phyloP scores from a whole-genome alignment of 1,284 basidiomycete genomes.

The Marasmius tenuissimus region DNA sequence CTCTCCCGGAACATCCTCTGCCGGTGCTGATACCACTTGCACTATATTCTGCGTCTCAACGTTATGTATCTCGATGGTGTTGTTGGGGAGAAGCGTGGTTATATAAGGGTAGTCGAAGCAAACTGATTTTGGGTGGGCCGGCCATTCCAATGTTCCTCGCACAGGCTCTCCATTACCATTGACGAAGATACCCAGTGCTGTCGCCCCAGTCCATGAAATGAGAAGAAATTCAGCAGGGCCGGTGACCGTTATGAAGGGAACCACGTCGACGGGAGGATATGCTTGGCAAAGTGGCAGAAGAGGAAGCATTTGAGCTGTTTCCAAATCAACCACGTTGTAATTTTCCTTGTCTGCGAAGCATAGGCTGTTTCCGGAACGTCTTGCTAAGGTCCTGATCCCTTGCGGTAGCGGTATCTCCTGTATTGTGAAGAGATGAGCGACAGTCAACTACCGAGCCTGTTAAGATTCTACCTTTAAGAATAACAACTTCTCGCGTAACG shows the following conservation, averaged over 20 bases:
- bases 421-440: background rate
- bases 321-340: constrained; percentile 81
- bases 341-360: constrained; percentile 73
- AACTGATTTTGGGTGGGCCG: constrained; percentile 72
- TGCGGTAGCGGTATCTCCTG: constrained; percentile 82
- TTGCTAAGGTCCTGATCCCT: constrained; percentile 56
- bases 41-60: constrained; percentile 73
- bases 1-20: constrained; percentile 21
- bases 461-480: constrained; percentile 54
- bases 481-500: constrained; percentile 57
- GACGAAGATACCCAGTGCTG: constrained; percentile 83
- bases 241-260: constrained; percentile 74
- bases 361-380: constrained; percentile 64
- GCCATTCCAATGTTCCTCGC: constrained; percentile 86
- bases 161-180: constrained; percentile 84
- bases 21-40: constrained; percentile 66
- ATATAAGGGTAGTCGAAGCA: constrained; percentile 83
- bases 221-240: constrained; percentile 78
- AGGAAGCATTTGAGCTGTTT: constrained; percentile 62
- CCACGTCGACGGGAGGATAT: constrained; percentile 35
- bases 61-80: constrained; percentile 80
- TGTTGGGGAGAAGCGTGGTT: constrained; percentile 75
- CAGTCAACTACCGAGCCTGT: background rate
- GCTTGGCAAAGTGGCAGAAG: constrained; percentile 80
- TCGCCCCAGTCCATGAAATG: constrained; percentile 73